Evolutionary conservation across 495 filamentous ascomycete genomes (phyloP).

Genomic region (Penicillium egyptiacum): DNA sequence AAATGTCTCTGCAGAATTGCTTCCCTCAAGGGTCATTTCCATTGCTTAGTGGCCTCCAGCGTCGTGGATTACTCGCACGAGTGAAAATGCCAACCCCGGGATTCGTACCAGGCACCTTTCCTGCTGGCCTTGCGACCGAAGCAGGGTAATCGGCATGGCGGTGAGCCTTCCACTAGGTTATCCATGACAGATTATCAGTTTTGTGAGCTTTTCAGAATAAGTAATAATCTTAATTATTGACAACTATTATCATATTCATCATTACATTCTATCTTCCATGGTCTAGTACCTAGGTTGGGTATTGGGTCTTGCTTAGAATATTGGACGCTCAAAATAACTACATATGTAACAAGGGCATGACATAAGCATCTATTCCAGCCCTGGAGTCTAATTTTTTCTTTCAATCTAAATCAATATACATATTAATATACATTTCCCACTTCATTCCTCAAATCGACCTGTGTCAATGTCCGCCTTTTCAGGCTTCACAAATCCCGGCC

Average conservation of each 20-base stretch:
- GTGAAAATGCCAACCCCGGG: slow-evolving; percentile 55
- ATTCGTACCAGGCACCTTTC: slow-evolving; percentile 62
- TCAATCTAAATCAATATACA: too few relatives aligned
- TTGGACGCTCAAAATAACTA: too few relatives aligned
- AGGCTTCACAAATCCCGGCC: slow-evolving; percentile 32
- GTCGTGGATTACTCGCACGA: slow-evolving; percentile 62
- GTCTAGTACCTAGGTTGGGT: too few relatives aligned
- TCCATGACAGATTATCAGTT: slow-evolving; percentile 45
- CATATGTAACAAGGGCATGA: too few relatives aligned
- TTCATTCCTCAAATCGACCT: slow-evolving; percentile 21
- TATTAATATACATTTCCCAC: neutral
- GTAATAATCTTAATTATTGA: neutral
- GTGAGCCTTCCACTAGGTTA: slow-evolving; percentile 48
- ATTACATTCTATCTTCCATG: too few relatives aligned
- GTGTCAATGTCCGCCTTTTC: slow-evolving; percentile 41
- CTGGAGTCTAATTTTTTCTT: too few relatives aligned
- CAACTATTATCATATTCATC: too few relatives aligned
- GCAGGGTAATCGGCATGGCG: slow-evolving; percentile 45
- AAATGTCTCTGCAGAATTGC: slow-evolving; percentile 65
- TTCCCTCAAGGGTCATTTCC: slow-evolving; percentile 63
- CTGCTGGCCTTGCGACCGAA: slow-evolving; percentile 42
- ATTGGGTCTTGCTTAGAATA: too few relatives aligned
- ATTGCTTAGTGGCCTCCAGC: slow-evolving; percentile 60
- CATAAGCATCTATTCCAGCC: too few relatives aligned
- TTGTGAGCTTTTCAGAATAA: neutral